Evolutionary conservation across 1,284 basidiomycete species (phyloP), one percentile per base, ranked within the genome.

Genomic region (Trametes versicolor): DNA sequence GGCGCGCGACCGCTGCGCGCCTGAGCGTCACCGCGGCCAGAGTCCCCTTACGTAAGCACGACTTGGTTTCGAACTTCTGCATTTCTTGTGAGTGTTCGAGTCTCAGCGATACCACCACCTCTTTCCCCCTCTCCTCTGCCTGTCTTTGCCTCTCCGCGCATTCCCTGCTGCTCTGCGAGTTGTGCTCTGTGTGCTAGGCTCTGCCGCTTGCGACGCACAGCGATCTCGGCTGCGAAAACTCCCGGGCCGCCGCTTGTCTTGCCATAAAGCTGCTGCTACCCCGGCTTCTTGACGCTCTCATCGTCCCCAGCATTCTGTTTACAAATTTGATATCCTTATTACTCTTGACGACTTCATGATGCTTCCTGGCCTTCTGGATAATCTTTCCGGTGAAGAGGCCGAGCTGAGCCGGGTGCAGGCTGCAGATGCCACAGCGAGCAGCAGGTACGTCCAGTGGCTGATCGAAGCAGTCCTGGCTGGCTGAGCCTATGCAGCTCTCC

Each of bases 51-150:
- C 48, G 49, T 71, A 66, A 71, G 62, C 66, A 55, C 48, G 23
- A 51, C 50, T 59, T 60, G 63, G 67, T 69, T 68, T 62, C 65
- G 67, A 65, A 47, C 27, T 10, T 58, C 60, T 62, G 50, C 55
- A 65, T 62, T 64, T 70, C 66, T 70, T 70, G 68, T 55, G 36
- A 27, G 49, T 55, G 62, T 59, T 48, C 55, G 29, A 51, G 54
- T 65, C 62, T 66, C 64, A 62, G 66, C 66, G 66, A 68, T 62
- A 68, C 69, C 67, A 66, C 64, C 62, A 68, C 66, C 58, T 52
- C 53, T 27, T 37, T 19, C 36, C 29, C 45, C 34, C 58, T 48
- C 36, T 29, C 52, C 48, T 45, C 53, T 34, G 19, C 53, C 50
- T 41, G 34, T 34, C 47, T 53, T 34, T 36, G 32, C 58, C 9